phyloP scores from a whole-genome alignment of 441 rosid species.

The Breynia disticha region DNA sequence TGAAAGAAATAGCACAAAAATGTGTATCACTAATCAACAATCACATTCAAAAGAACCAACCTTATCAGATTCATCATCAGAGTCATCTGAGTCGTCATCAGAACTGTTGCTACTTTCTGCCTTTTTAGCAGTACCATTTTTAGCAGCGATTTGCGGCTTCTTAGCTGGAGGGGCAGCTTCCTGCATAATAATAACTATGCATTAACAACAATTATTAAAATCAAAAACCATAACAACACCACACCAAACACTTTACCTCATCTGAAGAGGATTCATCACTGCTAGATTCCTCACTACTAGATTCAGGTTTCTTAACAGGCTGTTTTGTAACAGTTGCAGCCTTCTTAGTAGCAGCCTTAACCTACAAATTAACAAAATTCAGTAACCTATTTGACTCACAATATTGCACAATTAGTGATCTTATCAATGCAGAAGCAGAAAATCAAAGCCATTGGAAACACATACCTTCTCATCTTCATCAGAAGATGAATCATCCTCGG shows the following conservation, averaged over 20 bases:
- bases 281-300: too few relatives aligned
- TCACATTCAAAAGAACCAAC: neutral
- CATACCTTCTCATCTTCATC: constrained; percentile 52
- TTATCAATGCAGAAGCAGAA: neutral
- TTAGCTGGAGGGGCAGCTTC: constrained; percentile 9
- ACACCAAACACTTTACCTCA: constrained; percentile 3
- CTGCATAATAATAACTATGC: neutral
- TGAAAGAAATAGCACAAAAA: neutral
- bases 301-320: constrained; percentile 19
- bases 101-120: constrained; percentile 1
- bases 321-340: constrained; percentile 9
- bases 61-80: constrained; percentile 9
- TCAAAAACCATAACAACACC: neutral
- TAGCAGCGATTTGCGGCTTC: constrained; percentile 10
- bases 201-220: neutral
- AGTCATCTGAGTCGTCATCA: constrained; percentile 4
- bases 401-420: neutral
- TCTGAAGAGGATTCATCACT: constrained; percentile 29
- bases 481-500: constrained; percentile 37
- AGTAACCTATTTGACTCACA: neutral
- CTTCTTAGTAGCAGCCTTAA: constrained; percentile 27
- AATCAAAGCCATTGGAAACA: neutral
- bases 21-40: too few relatives aligned
- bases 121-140: constrained; percentile 15
- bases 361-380: constrained; percentile 8